Percentiles rank a stretch among this genome's conserved stretches.
phyloP scores from a whole-genome alignment of 768 basidiomycete species.

The Naematelia encephala region DNA sequence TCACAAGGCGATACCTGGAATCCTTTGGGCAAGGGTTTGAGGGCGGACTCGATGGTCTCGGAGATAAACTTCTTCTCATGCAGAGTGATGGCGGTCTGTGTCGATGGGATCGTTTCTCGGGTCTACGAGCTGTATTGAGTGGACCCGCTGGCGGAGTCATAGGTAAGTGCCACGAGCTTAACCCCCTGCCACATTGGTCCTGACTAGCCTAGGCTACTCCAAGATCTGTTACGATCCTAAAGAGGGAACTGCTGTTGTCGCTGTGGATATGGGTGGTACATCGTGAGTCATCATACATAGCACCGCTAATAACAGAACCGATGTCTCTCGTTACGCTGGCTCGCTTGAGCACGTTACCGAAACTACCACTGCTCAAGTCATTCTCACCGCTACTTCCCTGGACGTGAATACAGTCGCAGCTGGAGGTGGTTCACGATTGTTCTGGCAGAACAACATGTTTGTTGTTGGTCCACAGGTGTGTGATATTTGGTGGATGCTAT shows the following conservation, averaged over 20 bases:
- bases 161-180: no score
- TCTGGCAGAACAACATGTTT: conserved; percentile 85
- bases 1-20: conserved; percentile 75
- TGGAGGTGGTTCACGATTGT: conserved; percentile 85
- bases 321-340: conserved; percentile 89
- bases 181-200: no score
- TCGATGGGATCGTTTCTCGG: conserved; percentile 71
- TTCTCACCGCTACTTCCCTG: conserved; percentile 85
- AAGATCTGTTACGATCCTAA: conserved; percentile 66
- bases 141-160: conserved; percentile 90
- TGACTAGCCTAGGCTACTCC: background rate
- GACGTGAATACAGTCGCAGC: conserved; percentile 87
- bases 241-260: conserved; percentile 70
- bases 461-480: conserved; percentile 71
- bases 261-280: conserved; percentile 74
- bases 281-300: conserved; percentile 49
- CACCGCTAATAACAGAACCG: conserved; percentile 70
- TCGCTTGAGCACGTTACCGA: conserved; percentile 58
- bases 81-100: conserved; percentile 65
- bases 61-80: conserved; percentile 82
- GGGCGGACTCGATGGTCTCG: conserved; percentile 54
- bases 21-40: conserved; percentile 91
- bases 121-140: conserved; percentile 80
- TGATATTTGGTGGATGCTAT: conserved; percentile 83
- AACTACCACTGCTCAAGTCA: conserved; percentile 90